A percentile compares a stretch with the other conserved stretches of the same genome.
These are phyloP conservation scores for Calonectria multiphialidica DNA, from an alignment of 2,329 filamentous ascomycete species.

Conservation along the genomic window DNA sequence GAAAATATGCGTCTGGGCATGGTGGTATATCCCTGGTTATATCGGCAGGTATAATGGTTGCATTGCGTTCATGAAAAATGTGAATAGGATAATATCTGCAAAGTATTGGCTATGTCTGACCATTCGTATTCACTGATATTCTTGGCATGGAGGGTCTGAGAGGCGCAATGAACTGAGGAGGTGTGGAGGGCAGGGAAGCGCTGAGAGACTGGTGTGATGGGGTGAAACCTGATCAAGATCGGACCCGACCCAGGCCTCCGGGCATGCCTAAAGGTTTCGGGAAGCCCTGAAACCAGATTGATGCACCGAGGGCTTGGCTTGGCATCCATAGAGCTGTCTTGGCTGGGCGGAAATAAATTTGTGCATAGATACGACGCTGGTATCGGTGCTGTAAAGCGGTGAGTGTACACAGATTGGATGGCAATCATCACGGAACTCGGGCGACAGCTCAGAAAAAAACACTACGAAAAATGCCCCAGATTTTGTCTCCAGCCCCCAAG, in stretches of 20 bases:
- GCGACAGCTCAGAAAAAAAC: background rate
- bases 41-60: background rate
- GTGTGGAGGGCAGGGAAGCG: background rate
- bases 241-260: background rate
- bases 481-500: background rate
- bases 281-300: too few relatives aligned
- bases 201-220: background rate
- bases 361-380: background rate
- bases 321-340: background rate
- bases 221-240: background rate
- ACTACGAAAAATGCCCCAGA: background rate
- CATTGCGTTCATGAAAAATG: background rate
- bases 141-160: background rate
- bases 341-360: background rate
- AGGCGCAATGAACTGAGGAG: background rate
- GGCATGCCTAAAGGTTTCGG: background rate
- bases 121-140: background rate
- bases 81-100: constrained; percentile 1
- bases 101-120: background rate
- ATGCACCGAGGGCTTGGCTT: background rate
- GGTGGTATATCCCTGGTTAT: background rate
- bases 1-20: constrained; percentile 12
- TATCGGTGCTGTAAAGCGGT: background rate
- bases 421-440: background rate
- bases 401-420: background rate